Percentiles rank a stretch among this genome's conserved stretches.
phyloP scores from a whole-genome alignment of 164 flowering plant species.

The Stephania cephalantha region DNA sequence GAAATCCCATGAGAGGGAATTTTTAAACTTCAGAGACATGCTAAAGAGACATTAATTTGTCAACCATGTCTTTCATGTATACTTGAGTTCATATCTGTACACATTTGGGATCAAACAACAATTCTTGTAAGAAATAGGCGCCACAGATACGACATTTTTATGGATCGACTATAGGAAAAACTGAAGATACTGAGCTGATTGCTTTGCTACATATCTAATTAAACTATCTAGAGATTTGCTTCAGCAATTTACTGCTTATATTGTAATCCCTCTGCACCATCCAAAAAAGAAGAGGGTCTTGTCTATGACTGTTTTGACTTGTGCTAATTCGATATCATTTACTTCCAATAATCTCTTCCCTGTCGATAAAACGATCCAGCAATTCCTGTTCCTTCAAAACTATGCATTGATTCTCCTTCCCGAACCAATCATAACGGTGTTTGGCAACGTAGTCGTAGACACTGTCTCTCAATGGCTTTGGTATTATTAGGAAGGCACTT shows the following conservation, averaged over 20 bases:
- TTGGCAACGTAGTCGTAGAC: slow-evolving; percentile 74
- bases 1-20: not conserved
- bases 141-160: not conserved
- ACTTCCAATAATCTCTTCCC: slow-evolving; percentile 36
- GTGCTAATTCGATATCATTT: not conserved
- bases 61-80: not conserved
- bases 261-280: not conserved
- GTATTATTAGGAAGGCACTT: slow-evolving; percentile 46
- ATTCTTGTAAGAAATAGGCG: not conserved
- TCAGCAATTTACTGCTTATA: not conserved
- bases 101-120: not conserved
- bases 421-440: slow-evolving; percentile 72
- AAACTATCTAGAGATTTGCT: not conserved
- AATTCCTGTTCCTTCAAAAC: slow-evolving; percentile 63
- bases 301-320: not conserved
- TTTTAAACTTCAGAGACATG: not conserved
- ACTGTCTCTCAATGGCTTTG: slow-evolving; percentile 70
- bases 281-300: not conserved
- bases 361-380: slow-evolving; percentile 81
- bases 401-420: slow-evolving; percentile 63
- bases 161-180: not conserved
- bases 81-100: not conserved
- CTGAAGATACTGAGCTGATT: not conserved
- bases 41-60: not conserved
- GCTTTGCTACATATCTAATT: not conserved